phyloP scores from a whole-genome alignment of 306 rosid genomes.

The Pyrus betulifolia region DNA sequence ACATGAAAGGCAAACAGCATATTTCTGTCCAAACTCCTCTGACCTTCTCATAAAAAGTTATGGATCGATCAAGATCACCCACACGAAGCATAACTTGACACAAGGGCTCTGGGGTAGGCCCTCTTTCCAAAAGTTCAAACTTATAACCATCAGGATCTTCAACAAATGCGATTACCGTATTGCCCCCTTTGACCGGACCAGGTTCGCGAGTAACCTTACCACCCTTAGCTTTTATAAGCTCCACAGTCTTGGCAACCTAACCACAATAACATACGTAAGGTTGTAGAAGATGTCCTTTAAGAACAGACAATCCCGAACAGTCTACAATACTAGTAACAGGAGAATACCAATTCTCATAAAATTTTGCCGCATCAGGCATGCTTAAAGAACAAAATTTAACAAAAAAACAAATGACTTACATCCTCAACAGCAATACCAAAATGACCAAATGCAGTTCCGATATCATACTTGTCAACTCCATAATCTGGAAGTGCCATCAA shows the following conservation, averaged over 20 bases:
- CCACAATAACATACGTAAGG: constrained; percentile 11
- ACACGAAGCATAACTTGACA: constrained; percentile 98
- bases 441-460: constrained; percentile 76
- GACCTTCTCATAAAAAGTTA: constrained; percentile 87
- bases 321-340: not conserved
- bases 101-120: constrained; percentile 83
- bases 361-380: not conserved
- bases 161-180: constrained; percentile 52
- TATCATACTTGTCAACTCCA: constrained; percentile 72
- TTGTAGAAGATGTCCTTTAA: not conserved
- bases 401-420: constrained; percentile 44
- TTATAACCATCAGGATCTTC: constrained; percentile 97
- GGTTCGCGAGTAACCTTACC: constrained; percentile 82
- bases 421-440: constrained; percentile 90
- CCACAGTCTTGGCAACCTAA: constrained; percentile 80
- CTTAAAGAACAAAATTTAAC: constrained; percentile 1
- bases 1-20: not conserved
- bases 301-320: constrained; percentile 16
- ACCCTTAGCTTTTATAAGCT: constrained; percentile 79
- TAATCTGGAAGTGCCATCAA: constrained; percentile 52
- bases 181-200: constrained; percentile 71
- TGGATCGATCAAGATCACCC: constrained; percentile 88
- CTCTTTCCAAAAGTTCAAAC: constrained; percentile 79
- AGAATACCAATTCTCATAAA: not conserved
- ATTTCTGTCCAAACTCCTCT: constrained; percentile 14